Evolutionary conservation across 768 basidiomycete species (phyloP).

Genomic region (Boletus reticulatus): DNA sequence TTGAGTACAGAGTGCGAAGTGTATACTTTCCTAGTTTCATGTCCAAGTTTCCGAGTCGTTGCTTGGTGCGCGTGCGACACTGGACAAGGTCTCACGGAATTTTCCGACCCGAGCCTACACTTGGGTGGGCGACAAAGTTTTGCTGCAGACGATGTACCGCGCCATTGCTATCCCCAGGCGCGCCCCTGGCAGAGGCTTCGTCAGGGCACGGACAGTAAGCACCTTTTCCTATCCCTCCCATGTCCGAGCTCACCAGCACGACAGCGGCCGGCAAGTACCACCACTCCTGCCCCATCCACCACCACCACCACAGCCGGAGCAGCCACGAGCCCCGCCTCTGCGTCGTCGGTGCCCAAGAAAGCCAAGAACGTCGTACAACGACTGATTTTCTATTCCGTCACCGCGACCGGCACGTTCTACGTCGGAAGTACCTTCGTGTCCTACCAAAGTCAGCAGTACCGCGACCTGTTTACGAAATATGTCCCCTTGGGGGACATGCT

Average conservation of each 20-base stretch:
- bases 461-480: conserved; percentile 79
- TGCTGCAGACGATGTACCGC: conserved; percentile 43
- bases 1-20: no score
- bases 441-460: conserved; percentile 75
- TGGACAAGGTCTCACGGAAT: conserved; percentile 2
- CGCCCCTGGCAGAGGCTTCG: conserved; percentile 43
- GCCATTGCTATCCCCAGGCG: conserved; percentile 56
- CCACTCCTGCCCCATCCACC: conserved; percentile 33
- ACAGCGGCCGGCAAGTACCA: conserved; percentile 62
- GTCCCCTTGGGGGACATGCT: conserved; percentile 77
- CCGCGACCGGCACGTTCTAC: conserved; percentile 76
- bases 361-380: conserved; percentile 53
- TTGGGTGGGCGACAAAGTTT: not conserved
- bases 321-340: conserved; percentile 15
- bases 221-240: not conserved
- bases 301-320: conserved; percentile 5
- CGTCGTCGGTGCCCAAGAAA: conserved; percentile 42
- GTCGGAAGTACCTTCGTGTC: conserved; percentile 75
- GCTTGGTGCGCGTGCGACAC: no score
- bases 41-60: no score
- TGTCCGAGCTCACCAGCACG: not conserved
- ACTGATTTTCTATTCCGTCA: conserved; percentile 65
- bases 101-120: conserved; percentile 3
- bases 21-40: no score
- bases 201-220: conserved; percentile 58